These are phyloP conservation scores for Globisporangium nunn DNA, from an alignment of 352 stramenopile species.

Conservation along the genomic window DNA sequence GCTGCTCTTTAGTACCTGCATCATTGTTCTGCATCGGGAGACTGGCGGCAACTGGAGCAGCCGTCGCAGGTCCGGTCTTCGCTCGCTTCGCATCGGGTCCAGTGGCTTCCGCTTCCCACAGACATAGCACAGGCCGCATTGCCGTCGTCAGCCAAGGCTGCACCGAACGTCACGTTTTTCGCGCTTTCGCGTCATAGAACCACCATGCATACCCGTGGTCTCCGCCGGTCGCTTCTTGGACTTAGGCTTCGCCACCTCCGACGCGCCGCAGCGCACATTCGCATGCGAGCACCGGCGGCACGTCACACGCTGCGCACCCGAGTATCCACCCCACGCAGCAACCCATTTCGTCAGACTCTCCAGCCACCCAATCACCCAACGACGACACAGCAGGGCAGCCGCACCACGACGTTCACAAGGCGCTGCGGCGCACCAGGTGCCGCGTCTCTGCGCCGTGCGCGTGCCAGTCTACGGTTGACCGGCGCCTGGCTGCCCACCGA, in stretches of 20 bases:
- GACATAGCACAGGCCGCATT: too few relatives aligned
- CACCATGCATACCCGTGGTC: not conserved
- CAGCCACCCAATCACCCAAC: too few relatives aligned
- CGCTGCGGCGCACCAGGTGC: conserved; percentile 11
- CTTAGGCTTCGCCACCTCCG: conserved; percentile 40
- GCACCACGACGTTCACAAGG: conserved; percentile 33
- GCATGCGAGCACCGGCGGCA: conserved; percentile 54
- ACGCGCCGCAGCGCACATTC: conserved; percentile 36
- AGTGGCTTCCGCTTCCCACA: not conserved
- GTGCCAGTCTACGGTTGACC: conserved; percentile 46
- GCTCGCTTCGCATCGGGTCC: conserved; percentile 18
- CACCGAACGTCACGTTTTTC: too few relatives aligned
- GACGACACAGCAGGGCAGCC: not conserved
- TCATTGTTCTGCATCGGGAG: not conserved
- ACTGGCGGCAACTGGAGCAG: not conserved
- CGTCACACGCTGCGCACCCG: conserved; percentile 23
- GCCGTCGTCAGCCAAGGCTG: conserved; percentile 2
- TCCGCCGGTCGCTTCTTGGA: conserved; percentile 30
- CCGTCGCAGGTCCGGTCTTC: conserved; percentile 10
- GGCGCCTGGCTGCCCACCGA: conserved; percentile 25
- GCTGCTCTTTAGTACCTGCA: not conserved
- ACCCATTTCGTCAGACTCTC: too few relatives aligned
- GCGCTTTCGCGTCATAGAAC: too few relatives aligned
- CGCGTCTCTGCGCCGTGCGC: conserved; percentile 17
- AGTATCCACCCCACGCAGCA: not conserved